Conservation (phyloP, 2,329 filamentous ascomycete genomes). For the Aureobasidium mangrovei region DNA sequence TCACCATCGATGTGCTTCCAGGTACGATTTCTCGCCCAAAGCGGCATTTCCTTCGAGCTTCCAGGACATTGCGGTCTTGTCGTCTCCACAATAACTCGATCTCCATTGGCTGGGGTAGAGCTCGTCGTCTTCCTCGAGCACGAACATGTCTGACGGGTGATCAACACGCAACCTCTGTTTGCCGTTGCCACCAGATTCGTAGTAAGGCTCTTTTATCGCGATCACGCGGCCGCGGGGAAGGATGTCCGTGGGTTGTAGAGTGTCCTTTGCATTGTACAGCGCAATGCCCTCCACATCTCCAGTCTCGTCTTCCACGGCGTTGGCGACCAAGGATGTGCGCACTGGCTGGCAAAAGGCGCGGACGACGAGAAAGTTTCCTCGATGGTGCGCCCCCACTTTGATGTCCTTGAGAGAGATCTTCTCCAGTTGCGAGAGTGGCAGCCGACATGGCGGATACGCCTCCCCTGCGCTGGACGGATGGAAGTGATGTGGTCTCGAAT, state of each 20-base stretch:
- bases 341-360: constrained; percentile 17
- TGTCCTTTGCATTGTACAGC: constrained; percentile 17
- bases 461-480: not conserved
- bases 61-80: constrained; percentile 4
- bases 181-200: not conserved
- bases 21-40: constrained; percentile 16
- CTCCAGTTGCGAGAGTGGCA: constrained; percentile 15
- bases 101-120: constrained; percentile 13
- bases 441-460: constrained; percentile 19
- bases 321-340: constrained; percentile 12
- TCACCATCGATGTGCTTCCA: constrained; percentile 14
- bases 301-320: constrained; percentile 28
- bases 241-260: constrained; percentile 3
- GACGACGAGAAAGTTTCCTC: constrained; percentile 18
- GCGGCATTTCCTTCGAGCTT: constrained; percentile 20
- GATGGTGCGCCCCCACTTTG: constrained; percentile 19
- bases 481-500: too few species aligned
- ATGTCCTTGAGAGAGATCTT: constrained; percentile 19
- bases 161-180: constrained; percentile 21
- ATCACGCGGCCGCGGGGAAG: constrained; percentile 16
- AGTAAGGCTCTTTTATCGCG: constrained; percentile 25
- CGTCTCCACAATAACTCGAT: constrained; percentile 5
- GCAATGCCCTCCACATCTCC: constrained; percentile 27
- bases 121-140: constrained; percentile 8
- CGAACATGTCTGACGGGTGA: constrained; percentile 23